Evolutionary conservation across 257 asterid genomes (phyloP).

Genomic region (Nicotiana benthamiana): DNA sequence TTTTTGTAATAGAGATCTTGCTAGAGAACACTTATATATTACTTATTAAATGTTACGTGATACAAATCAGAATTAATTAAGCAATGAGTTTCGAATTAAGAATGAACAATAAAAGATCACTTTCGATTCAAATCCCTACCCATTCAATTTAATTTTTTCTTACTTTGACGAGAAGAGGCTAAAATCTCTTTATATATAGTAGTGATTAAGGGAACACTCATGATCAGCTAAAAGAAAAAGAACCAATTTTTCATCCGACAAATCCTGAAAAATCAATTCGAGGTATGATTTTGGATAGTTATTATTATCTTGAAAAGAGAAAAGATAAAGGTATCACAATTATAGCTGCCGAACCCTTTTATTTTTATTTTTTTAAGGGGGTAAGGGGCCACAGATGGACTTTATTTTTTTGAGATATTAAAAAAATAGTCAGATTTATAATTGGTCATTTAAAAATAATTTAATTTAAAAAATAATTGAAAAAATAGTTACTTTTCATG

Average conservation of each 20-base stretch:
- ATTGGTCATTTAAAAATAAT: no score
- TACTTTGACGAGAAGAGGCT: no score
- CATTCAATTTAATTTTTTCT: not conserved
- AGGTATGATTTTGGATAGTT: not conserved
- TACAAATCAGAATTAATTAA: no score
- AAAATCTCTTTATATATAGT: not conserved
- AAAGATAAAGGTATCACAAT: conserved; percentile 4
- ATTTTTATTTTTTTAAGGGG: not conserved
- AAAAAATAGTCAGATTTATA: no score
- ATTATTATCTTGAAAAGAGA: not conserved
- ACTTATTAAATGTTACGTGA: no score
- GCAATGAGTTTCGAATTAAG: no score
- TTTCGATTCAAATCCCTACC: not conserved
- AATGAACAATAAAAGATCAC: no score
- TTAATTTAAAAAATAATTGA: no score
- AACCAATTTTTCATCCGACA: not conserved
- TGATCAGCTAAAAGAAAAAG: not conserved
- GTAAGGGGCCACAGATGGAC: not conserved
- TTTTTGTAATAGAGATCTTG: no score
- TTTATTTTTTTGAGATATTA: no score
- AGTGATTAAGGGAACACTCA: not conserved
- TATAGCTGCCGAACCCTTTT: conserved; percentile 2
- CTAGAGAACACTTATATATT: no score
- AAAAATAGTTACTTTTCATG: no score
- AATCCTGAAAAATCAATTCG: not conserved